Conservation (phyloP, 2,329 filamentous ascomycete genomes). For the Cryphonectria japonica region DNA sequence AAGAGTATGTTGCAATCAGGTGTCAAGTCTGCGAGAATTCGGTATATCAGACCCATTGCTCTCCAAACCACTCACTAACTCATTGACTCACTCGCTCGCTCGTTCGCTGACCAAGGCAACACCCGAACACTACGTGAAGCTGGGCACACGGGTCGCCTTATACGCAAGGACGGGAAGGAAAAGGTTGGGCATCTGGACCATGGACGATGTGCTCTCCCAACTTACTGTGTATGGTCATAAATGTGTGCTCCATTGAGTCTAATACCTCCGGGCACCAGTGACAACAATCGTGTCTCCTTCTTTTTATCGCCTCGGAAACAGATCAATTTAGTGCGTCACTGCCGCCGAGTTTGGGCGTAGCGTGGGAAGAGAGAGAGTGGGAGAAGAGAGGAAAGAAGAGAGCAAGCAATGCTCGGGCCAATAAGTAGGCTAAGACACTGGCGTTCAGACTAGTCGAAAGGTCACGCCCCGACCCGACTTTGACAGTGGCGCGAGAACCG, state of each 20-base stretch:
- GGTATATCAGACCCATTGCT: conserved; percentile 3
- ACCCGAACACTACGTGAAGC: background rate
- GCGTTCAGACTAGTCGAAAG: conserved; percentile 18
- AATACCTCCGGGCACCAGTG: conserved; percentile 24
- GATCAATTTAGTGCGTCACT: conserved; percentile 31
- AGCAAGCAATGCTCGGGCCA: conserved; percentile 15
- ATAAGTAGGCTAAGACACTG: conserved; percentile 26
- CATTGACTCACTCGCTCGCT: background rate
- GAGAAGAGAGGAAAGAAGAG: background rate
- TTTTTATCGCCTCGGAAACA: conserved; percentile 28
- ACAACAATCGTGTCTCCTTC: conserved; percentile 2
- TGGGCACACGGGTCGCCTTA: background rate
- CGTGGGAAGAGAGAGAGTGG: conserved; percentile 6
- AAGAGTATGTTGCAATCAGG: conserved; percentile 80
- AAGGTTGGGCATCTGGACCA: background rate
- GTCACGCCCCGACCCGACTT: conserved; percentile 20
- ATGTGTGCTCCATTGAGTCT: conserved; percentile 75
- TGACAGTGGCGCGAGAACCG: conserved; percentile 33
- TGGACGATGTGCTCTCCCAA: conserved; percentile 32
- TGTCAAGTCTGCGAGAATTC: conserved; percentile 63
- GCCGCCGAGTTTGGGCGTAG: conserved; percentile 16
- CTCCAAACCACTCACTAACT: background rate
- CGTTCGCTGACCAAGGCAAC: background rate
- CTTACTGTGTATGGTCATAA: conserved; percentile 89
- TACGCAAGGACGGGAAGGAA: too few species aligned